Percentiles rank a stretch among this genome's conserved stretches.
These are phyloP conservation scores for Penicillium cinerascens DNA, from an alignment of 495 filamentous ascomycete genomes.

Conservation along the genomic window DNA sequence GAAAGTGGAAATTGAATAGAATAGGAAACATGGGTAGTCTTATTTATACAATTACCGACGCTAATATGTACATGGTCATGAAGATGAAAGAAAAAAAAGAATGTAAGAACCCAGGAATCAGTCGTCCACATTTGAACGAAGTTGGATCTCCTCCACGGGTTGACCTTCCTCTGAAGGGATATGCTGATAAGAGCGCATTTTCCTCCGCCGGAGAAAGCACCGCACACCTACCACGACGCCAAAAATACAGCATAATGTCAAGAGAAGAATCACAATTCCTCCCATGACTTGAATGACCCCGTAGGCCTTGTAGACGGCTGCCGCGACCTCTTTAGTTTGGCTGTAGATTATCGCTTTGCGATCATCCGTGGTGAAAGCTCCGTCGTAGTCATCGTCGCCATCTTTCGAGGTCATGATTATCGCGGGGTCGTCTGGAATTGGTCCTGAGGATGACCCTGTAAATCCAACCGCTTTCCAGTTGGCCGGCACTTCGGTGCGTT, in stretches of 20 bases:
- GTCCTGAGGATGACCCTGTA: not conserved
- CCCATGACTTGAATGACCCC: conserved; percentile 2
- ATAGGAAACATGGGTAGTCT: not conserved
- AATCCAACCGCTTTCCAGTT: conserved; percentile 17
- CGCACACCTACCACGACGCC: not conserved
- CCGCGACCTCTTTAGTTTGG: conserved; percentile 6
- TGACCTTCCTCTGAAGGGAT: conserved; percentile 7
- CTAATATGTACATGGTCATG: not conserved
- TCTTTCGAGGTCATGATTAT: not conserved
- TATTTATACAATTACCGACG: not conserved
- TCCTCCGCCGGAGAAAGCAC: not conserved
- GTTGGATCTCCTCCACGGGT: conserved; percentile 3
- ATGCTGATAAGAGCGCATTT: conserved; percentile 7
- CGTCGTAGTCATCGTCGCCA: not conserved
- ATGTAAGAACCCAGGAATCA: not conserved
- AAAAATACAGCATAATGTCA: not conserved
- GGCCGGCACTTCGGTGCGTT: conserved; percentile 13
- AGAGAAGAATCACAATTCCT: not conserved
- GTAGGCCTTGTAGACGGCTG: conserved; percentile 11
- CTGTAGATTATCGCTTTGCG: not conserved
- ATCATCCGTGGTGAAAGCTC: not conserved
- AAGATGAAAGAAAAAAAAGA: not conserved
- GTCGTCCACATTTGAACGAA: not conserved
- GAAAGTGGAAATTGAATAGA: no score
- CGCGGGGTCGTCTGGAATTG: conserved; percentile 13